A percentile compares a stretch with the other conserved stretches of the same genome.
Evolutionary conservation across 1,284 basidiomycete species (phyloP).

Genomic region (Ustilago cynodontis): DNA sequence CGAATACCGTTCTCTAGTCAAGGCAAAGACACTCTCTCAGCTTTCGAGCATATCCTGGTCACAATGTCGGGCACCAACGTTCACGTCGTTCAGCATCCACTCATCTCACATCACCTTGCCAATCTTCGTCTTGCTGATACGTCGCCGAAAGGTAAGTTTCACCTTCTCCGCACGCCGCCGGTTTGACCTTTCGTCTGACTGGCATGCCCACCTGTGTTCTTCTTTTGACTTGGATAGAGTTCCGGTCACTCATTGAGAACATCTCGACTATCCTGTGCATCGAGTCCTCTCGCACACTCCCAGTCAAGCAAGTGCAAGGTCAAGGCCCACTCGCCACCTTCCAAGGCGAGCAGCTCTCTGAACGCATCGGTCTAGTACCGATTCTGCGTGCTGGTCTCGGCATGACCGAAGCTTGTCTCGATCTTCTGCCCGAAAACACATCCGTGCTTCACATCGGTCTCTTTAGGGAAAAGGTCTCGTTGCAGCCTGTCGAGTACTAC

Average conservation of each 20-base stretch:
- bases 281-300: conserved; percentile 50
- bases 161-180: too few relatives aligned
- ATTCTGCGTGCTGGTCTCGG: conserved; percentile 92
- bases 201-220: background rate
- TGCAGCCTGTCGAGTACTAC: conserved; percentile 84
- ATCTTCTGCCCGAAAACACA: conserved; percentile 82
- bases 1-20: background rate
- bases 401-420: conserved; percentile 87
- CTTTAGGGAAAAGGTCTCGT: conserved; percentile 86
- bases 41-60: conserved; percentile 1
- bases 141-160: conserved; percentile 50
- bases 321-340: conserved; percentile 58
- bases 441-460: conserved; percentile 90
- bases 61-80: conserved; percentile 46
- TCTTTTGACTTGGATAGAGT: conserved; percentile 31
- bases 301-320: conserved; percentile 51
- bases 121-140: conserved; percentile 59
- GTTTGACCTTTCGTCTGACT: background rate
- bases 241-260: conserved; percentile 50
- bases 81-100: conserved; percentile 57
- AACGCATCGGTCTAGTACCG: conserved; percentile 85
- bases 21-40: background rate
- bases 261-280: conserved; percentile 58
- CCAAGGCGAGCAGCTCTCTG: conserved; percentile 57
- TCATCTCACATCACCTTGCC: conserved; percentile 58